Base-by-base conservation (phyloP, 2,329 filamentous ascomycete genomes). In the Talaromyces islandicus region DNA sequence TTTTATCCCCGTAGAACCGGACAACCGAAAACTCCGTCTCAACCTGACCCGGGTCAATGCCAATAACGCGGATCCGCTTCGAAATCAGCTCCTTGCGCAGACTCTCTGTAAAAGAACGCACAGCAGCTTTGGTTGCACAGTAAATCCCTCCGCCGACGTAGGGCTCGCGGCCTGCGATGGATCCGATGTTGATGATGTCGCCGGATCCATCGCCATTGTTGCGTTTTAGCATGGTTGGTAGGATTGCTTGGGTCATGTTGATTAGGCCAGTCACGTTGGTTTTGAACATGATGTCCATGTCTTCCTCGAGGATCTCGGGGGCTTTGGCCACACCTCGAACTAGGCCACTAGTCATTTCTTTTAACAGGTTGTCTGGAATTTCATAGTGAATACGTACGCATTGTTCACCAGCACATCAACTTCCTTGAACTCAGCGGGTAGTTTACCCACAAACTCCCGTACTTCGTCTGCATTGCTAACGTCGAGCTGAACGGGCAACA, bases 201-300 rank as follows among this genome's bases (percentile, higher is more conserved):
- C 93, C 93, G 53, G 84, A 80, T 61, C 91, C 92, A 9, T 17
- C 46, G 61, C 89, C 88, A 59, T 92, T 83, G 63, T 64, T 80
- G 57, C 77, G 70, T 67, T 84, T 81, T 75, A 91, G 88, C 82
- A 92, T 94, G 71, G 91, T 87, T 56, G 90, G 86, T n/a, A 97
- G 77, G 62, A 96, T 81, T 53, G 90, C 90, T 80, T 99, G 94
- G 0, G 93, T 97, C 89, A 97, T 91, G 80, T 93, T 90, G 80
- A 99, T 94, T 29, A 99, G 82, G 30, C 93, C 94, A 1, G 89
- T 93, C 56, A 97, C 92, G 73, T 99, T 99, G 61, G 94, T 97
- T 52, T 84, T 78, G 72, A 97, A 91, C 92, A 97, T 97, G 73
- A 87, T 70, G 68, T 89, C 82, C 68, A 96, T 88, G 77, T 99